Base-by-base conservation (phyloP, 1,284 basidiomycete genomes). In the Leccinum solheimii region DNA sequence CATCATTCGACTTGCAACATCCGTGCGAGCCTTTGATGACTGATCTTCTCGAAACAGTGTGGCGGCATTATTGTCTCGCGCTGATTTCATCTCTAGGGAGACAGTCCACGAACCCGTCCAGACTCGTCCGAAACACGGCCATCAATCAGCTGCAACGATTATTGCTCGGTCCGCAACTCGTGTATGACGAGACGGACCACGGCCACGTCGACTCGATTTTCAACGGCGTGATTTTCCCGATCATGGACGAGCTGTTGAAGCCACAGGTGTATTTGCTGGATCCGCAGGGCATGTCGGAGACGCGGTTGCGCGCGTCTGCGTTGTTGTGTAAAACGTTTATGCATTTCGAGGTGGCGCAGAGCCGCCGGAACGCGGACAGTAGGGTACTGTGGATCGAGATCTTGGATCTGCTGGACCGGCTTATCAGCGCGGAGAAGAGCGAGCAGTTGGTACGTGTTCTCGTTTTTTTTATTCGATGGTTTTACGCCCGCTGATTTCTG, bases 251-350 rank as follows among this genome's bases (percentile, higher is more conserved):
- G 67, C 81, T 99, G 26, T 79, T 98, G 63, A 94, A 93, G 72
- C 89, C 94, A 3, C 89, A 95, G 64, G 86, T 92, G 8, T 87
- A 90, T 70, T 80, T 86, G 62, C 82, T 89, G 38, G 95, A 98
- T 73, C 90, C 92, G 0, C 83, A 86, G 62, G 94, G 92, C 32
- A 92, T 98, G 83, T 85, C 90, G 6, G 96, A 98, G 78, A 96
- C 94, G 21, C 86, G 96, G 9, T 76, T 97, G 48, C 85, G 94
- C 48, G 94, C 93, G 2, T 93, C 91, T 13, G 92, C 91, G 16
- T 78, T 99, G 55, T 80, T 98, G 27, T 97, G 94, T 83, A 98
- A 98, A 77, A 88, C 90, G 5, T 98, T 99, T 78, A 90, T 99
- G 83, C 94, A 97, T 70, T 91, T 95, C 65, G 90, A 96, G 64